These are phyloP conservation scores for Trametes pubescens DNA, from an alignment of 1,284 basidiomycete species.

Conservation along the genomic window DNA sequence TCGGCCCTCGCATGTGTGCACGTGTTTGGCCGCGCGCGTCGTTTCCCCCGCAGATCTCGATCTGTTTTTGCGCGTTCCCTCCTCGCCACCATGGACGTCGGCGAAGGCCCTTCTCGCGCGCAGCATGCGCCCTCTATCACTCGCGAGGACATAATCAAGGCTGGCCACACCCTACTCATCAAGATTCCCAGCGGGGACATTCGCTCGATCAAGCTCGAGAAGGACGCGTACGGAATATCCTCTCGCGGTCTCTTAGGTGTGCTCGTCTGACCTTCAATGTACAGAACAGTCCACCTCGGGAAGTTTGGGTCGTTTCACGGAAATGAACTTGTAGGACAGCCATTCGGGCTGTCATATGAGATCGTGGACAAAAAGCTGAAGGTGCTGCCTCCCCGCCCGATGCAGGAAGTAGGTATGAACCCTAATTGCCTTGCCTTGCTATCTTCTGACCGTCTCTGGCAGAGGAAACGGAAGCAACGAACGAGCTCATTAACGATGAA, in stretches of 20 bases:
- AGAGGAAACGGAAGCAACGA: slow-evolving; percentile 93
- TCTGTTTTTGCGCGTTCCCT: slow-evolving; percentile 26
- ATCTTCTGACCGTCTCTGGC: slow-evolving; percentile 26
- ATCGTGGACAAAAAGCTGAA: slow-evolving; percentile 73
- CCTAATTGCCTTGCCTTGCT: slow-evolving; percentile 2
- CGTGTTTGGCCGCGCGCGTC: slow-evolving; percentile 21
- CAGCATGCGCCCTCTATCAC: slow-evolving; percentile 17
- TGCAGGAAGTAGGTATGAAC: slow-evolving; percentile 77
- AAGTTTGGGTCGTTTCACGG: slow-evolving; percentile 78
- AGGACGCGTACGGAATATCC: slow-evolving; percentile 61
- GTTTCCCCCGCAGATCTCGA: slow-evolving; percentile 25
- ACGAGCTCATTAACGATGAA: slow-evolving; percentile 88
- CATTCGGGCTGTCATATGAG: slow-evolving; percentile 83
- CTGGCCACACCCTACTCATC: slow-evolving; percentile 72
- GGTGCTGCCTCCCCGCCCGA: slow-evolving; percentile 64
- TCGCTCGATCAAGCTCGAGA: slow-evolving; percentile 69
- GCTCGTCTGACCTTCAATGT: slow-evolving; percentile 29
- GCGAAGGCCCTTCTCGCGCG: slow-evolving; percentile 38
- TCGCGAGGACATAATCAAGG: slow-evolving; percentile 52
- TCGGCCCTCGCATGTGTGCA: slow-evolving; percentile 17
- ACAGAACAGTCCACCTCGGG: slow-evolving; percentile 71
- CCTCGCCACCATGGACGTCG: slow-evolving; percentile 37
- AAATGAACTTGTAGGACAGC: slow-evolving; percentile 73
- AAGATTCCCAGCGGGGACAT: slow-evolving; percentile 75
- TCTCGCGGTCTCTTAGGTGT: slow-evolving; percentile 1